These are phyloP conservation scores for Coemansia sp. DNA, from an alignment of 192 early-diverging fungal genomes.

Conservation along the genomic window DNA sequence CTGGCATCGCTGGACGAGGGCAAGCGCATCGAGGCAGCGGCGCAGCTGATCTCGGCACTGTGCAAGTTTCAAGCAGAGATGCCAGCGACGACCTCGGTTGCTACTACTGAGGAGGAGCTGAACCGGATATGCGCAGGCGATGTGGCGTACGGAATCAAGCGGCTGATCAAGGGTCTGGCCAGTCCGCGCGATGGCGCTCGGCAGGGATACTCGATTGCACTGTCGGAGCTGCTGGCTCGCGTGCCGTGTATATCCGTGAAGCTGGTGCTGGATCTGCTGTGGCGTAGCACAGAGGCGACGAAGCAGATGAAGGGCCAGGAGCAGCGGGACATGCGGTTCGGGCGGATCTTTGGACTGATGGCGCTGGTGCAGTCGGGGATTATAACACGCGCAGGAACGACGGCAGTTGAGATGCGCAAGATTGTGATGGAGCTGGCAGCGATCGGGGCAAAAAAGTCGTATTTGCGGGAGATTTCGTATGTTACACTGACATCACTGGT, in stretches of 20 bases:
- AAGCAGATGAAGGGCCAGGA: conserved; percentile 82
- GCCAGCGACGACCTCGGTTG: conserved; percentile 26
- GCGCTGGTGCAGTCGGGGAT: conserved; percentile 80
- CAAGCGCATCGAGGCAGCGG: conserved; percentile 66
- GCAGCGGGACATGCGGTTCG: conserved; percentile 84
- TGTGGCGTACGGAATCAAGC: conserved; percentile 81
- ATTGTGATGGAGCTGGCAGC: conserved; percentile 69
- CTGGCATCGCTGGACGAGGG: conserved; percentile 74
- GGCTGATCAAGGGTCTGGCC: conserved; percentile 86
- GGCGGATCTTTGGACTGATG: conserved; percentile 86
- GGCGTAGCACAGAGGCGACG: conserved; percentile 59
- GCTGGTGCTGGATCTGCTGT: conserved; percentile 70
- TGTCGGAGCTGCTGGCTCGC: conserved; percentile 73
- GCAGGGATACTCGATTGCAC: conserved; percentile 92
- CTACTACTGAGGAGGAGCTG: conserved; percentile 62
- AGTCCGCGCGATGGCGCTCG: conserved; percentile 84
- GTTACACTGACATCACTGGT: conserved; percentile 61
- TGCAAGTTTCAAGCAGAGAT: conserved; percentile 56
- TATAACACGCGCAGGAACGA: conserved; percentile 62
- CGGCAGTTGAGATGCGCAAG: conserved; percentile 67
- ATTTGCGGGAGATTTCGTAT: conserved; percentile 76
- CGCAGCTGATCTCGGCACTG: conserved; percentile 61
- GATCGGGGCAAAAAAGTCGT: conserved; percentile 73
- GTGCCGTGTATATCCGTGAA: conserved; percentile 56
- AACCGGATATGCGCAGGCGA: conserved; percentile 71